phyloP scores from a whole-genome alignment of 495 filamentous ascomycete genomes.

The Talaromyces ruber region DNA sequence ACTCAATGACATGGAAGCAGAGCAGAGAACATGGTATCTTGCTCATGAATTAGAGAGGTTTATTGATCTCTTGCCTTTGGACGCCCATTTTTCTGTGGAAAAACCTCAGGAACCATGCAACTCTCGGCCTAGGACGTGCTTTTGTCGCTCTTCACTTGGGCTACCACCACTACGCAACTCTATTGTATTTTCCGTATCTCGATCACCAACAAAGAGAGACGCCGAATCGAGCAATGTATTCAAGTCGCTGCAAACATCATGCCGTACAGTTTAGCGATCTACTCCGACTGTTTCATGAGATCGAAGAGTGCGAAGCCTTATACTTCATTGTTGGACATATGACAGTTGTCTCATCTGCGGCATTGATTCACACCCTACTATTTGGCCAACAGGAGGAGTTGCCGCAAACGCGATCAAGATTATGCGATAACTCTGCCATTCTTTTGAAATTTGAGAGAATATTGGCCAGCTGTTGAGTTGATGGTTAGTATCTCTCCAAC shows the following conservation, averaged over 20 bases:
- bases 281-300: neutral
- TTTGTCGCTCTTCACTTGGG: conserved; percentile 23
- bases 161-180: conserved; percentile 19
- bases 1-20: neutral
- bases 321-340: neutral
- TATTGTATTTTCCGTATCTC: conserved; percentile 8
- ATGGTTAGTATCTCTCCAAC: conserved; percentile 14
- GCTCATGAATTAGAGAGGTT: neutral
- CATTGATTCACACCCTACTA: conserved; percentile 18
- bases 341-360: conserved; percentile 16
- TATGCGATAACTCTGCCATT: conserved; percentile 18
- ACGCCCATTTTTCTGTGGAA: neutral
- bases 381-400: conserved; percentile 18
- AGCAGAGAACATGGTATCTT: neutral
- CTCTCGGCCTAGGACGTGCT: conserved; percentile 12
- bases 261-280: neutral
- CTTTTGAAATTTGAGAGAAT: conserved; percentile 15
- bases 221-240: neutral
- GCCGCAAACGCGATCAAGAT: conserved; percentile 11
- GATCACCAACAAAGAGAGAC: neutral
- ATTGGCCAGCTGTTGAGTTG: conserved; percentile 19
- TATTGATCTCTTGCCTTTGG: neutral
- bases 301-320: neutral
- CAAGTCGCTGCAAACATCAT: neutral
- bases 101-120: conserved; percentile 14